Evolutionary conservation across 441 rosid species (phyloP).

Genomic region (Flueggea neowawraea): DNA sequence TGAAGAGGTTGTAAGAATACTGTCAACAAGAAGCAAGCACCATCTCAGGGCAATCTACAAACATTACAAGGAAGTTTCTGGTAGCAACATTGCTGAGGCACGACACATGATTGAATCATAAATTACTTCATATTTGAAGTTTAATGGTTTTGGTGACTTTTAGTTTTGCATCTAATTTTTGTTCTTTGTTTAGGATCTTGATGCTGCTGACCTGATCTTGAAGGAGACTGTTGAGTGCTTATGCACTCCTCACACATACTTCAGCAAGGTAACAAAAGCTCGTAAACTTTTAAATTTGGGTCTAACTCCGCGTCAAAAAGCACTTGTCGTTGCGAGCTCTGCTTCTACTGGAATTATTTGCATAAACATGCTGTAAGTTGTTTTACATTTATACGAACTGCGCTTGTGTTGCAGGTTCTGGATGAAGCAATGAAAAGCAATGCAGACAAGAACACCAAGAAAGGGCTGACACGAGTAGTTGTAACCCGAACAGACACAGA

Average conservation of each 20-base stretch:
- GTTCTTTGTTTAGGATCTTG: slow-evolving; percentile 46
- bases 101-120: not conserved
- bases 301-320: no score
- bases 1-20: slow-evolving; percentile 65
- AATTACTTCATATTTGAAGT: not conserved
- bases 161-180: no score
- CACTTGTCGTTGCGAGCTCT: no score
- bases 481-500: slow-evolving; percentile 68
- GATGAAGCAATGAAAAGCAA: slow-evolving; percentile 49
- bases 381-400: no score
- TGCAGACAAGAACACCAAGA: slow-evolving; percentile 49
- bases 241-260: slow-evolving; percentile 57
- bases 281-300: not conserved
- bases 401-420: slow-evolving; percentile 41
- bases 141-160: no score
- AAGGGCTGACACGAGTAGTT: slow-evolving; percentile 65
- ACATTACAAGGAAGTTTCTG: slow-evolving; percentile 46
- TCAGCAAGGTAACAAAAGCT: slow-evolving; percentile 49
- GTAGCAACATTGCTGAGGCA: slow-evolving; percentile 51
- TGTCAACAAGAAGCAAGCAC: slow-evolving; percentile 73
- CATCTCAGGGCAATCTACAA: slow-evolving; percentile 50
- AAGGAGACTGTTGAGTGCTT: slow-evolving; percentile 60
- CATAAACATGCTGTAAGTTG: no score
- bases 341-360: no score
- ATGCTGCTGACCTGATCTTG: slow-evolving; percentile 31